Percentiles rank a stretch among this genome's conserved stretches.
Conservation (phyloP, 345 rosid species). For the Brassica incana region DNA sequence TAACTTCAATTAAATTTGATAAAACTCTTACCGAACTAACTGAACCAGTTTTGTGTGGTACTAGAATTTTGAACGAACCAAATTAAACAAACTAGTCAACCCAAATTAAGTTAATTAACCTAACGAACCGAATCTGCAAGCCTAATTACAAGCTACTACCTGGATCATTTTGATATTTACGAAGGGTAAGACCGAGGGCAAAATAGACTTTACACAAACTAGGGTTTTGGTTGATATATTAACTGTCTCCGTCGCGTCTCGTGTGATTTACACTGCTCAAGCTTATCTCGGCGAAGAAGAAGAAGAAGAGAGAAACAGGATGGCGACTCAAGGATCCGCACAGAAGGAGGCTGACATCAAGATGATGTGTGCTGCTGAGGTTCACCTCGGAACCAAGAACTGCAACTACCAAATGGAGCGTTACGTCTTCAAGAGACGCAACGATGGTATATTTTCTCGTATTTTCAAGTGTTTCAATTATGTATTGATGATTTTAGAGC, state of each 20-base stretch:
- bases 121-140: not conserved
- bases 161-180: no score
- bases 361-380: conserved; percentile 92
- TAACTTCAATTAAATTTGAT: no score
- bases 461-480: not conserved
- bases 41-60: not conserved
- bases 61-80: no score
- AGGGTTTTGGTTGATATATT: conserved; percentile 16
- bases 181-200: not conserved
- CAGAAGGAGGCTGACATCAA: conserved; percentile 76
- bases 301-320: conserved; percentile 21
- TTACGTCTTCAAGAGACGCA: conserved; percentile 88
- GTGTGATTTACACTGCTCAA: conserved; percentile 13
- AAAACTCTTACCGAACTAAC: no score
- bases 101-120: not conserved
- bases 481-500: not conserved
- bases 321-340: conserved; percentile 42
- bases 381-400: conserved; percentile 90
- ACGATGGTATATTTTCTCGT: conserved; percentile 55
- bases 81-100: not conserved
- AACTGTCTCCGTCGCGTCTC: not conserved
- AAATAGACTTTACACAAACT: not conserved
- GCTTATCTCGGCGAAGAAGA: conserved; percentile 17
- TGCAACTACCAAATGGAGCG: conserved; percentile 93
- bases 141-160: no score